Percentiles rank a stretch among this genome's conserved stretches.
These are phyloP conservation scores for Colletotrichum musicola DNA, from an alignment of 2,329 filamentous ascomycete genomes.

Conservation along the genomic window DNA sequence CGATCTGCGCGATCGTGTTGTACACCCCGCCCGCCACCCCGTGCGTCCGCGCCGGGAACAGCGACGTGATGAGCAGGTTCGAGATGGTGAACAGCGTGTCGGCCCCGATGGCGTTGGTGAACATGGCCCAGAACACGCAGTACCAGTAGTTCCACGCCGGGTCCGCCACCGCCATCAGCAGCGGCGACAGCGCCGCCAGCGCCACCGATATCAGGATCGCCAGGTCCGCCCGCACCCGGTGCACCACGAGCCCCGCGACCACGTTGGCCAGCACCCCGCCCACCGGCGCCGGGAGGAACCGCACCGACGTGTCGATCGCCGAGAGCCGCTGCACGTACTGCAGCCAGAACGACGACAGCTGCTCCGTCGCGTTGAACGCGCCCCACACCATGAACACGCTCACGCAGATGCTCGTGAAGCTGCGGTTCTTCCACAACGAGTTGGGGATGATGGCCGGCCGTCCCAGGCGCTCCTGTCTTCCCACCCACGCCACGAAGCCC, in stretches of 20 bases:
- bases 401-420: slow-evolving; percentile 65
- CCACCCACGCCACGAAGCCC: slow-evolving; percentile 67
- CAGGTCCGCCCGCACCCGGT: slow-evolving; percentile 47
- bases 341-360: slow-evolving; percentile 58
- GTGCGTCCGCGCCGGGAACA: slow-evolving; percentile 66
- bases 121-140: slow-evolving; percentile 50
- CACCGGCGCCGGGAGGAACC: slow-evolving; percentile 54
- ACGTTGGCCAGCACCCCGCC: slow-evolving; percentile 51
- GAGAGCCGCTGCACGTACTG: slow-evolving; percentile 57
- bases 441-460: slow-evolving; percentile 70
- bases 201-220: slow-evolving; percentile 48
- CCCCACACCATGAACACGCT: slow-evolving; percentile 57
- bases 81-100: slow-evolving; percentile 67
- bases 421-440: slow-evolving; percentile 65
- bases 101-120: slow-evolving; percentile 49
- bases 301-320: slow-evolving; percentile 55
- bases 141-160: slow-evolving; percentile 60
- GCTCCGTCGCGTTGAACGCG: slow-evolving; percentile 58
- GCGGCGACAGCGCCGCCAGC: slow-evolving; percentile 54
- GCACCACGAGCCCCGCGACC: slow-evolving; percentile 51
- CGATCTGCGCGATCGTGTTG: slow-evolving; percentile 70
- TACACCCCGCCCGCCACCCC: slow-evolving; percentile 71
- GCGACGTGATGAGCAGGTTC: slow-evolving; percentile 65
- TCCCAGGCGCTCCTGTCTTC: slow-evolving; percentile 58
- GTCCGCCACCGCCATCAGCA: slow-evolving; percentile 61